phyloP scores from a whole-genome alignment of 106 monocot species.

The Allium cepa region DNA sequence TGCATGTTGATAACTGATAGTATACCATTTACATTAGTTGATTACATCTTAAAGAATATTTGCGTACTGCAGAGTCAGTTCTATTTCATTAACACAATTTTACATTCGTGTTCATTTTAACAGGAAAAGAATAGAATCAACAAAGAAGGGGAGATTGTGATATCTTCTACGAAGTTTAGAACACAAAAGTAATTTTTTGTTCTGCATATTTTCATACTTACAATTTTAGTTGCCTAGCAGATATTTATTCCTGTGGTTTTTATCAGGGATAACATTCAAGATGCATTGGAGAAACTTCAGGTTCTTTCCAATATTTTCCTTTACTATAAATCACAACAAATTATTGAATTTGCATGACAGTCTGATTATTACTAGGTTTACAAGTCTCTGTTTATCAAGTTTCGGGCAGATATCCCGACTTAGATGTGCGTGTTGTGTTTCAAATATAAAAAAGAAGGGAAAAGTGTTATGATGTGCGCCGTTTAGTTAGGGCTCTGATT shows the following conservation, averaged over 20 bases:
- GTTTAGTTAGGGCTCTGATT: too few species aligned
- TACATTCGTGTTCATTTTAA: background rate
- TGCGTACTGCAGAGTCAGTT: too few species aligned
- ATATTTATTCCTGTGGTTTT: constrained; percentile 9
- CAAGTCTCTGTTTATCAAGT: background rate
- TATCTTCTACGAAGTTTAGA: constrained; percentile 94
- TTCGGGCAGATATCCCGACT: background rate
- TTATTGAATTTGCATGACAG: background rate
- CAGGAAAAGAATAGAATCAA: constrained; percentile 99
- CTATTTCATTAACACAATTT: too few species aligned
- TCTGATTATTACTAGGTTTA: background rate
- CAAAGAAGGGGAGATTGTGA: constrained; percentile 90
- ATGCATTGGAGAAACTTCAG: constrained; percentile 93
- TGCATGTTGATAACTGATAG: background rate
- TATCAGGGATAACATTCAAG: constrained; percentile 86
- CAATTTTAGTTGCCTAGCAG: background rate
- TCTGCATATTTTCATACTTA: constrained; percentile 1
- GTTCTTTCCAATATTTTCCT: constrained; percentile 15
- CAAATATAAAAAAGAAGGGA: background rate
- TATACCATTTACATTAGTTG: background rate
- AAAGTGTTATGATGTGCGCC: too few species aligned
- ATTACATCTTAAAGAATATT: too few species aligned
- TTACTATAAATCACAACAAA: background rate
- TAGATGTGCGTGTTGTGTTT: background rate
- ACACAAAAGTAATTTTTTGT: constrained; percentile 67